phyloP scores from a whole-genome alignment of 768 basidiomycete genomes.

The Lactifluus subvellereus region DNA sequence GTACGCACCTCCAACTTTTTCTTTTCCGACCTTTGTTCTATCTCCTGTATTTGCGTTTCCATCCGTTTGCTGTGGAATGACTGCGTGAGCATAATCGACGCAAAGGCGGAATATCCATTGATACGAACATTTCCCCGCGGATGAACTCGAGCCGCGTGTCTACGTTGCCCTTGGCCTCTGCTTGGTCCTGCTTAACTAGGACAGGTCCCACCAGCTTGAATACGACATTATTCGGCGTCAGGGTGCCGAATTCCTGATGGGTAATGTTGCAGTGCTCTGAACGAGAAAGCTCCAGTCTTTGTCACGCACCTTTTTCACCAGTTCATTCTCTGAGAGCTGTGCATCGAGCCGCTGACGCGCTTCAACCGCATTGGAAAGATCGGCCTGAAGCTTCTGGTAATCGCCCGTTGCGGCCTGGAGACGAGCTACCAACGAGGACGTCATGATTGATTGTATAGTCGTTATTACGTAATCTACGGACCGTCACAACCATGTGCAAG shows the following conservation, averaged over 20 bases:
- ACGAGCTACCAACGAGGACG: constrained; percentile 52
- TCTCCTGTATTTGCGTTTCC: constrained; percentile 75
- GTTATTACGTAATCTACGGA: constrained; percentile 1
- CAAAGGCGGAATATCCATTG: not conserved
- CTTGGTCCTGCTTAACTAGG: constrained; percentile 82
- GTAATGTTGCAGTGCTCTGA: not conserved
- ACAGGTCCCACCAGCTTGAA: constrained; percentile 92
- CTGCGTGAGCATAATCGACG: constrained; percentile 13
- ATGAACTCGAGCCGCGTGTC: constrained; percentile 90
- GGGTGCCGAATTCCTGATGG: constrained; percentile 68
- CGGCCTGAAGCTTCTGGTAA: constrained; percentile 76
- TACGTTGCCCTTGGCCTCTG: constrained; percentile 82
- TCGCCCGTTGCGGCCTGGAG: constrained; percentile 67
- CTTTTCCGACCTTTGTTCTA: constrained; percentile 68
- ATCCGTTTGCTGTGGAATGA: constrained; percentile 56
- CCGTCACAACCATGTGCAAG: too few species aligned
- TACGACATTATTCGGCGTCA: constrained; percentile 71
- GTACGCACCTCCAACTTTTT: constrained; percentile 74
- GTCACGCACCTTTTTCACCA: constrained; percentile 74
- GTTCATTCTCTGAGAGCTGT: constrained; percentile 86
- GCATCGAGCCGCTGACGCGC: constrained; percentile 84
- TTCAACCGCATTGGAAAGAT: constrained; percentile 68
- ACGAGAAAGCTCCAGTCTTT: not conserved
- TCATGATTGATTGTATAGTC: constrained; percentile 21
- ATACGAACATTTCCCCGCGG: constrained; percentile 71